These are phyloP conservation scores for Trypethelium eluteriae DNA, from an alignment of 495 filamentous ascomycete genomes.

Conservation along the genomic window DNA sequence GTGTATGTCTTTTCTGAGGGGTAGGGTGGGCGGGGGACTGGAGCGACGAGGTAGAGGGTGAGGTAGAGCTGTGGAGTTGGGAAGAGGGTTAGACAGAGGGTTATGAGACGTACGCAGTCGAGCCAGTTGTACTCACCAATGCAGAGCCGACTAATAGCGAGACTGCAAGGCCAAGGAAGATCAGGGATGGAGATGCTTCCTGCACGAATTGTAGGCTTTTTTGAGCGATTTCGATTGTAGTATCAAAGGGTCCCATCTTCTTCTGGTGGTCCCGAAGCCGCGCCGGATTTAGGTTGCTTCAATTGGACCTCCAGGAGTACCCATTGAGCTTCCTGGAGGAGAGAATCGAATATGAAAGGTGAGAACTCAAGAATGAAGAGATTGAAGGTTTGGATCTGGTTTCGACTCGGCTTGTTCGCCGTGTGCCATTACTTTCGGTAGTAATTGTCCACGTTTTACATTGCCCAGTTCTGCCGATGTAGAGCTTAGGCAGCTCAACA, in stretches of 20 bases:
- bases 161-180: neutral
- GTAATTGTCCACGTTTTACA: neutral
- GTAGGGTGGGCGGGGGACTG: constrained; percentile 64
- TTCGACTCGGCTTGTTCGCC: neutral
- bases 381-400: too few relatives aligned
- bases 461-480: neutral
- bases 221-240: neutral
- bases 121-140: constrained; percentile 11
- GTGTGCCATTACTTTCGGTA: neutral
- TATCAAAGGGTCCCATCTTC: constrained; percentile 1
- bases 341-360: too few relatives aligned
- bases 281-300: neutral
- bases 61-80: constrained; percentile 53
- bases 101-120: neutral
- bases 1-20: constrained; percentile 82
- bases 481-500: neutral
- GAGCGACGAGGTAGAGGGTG: constrained; percentile 64
- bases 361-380: too few relatives aligned
- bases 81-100: neutral
- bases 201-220: neutral
- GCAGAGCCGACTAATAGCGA: neutral
- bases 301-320: neutral
- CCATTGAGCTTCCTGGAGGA: neutral
- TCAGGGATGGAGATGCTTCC: constrained; percentile 2
- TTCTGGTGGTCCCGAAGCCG: neutral